Base-by-base conservation (phyloP, 441 rosid species). In the Gossypium laxum region DNA sequence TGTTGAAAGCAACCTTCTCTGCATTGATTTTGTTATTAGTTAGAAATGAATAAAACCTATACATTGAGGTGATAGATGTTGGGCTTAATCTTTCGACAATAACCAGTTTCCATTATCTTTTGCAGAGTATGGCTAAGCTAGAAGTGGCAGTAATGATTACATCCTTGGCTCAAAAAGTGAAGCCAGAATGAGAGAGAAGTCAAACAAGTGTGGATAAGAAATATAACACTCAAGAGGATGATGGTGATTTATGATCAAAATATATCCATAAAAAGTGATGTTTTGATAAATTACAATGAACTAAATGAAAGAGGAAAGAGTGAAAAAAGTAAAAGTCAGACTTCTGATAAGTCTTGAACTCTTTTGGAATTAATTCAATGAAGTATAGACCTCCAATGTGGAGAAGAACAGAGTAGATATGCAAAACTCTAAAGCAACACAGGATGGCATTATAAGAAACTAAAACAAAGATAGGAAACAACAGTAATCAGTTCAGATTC, bases 1-100 rank as follows among this genome's bases (percentile, higher is more conserved):
- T 0, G 86, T 76, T 0, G 85, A 78, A 24, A 86, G 89, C 77
- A 87, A 55, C 76, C 45, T 78, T 77, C 86, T 84, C 94, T 89
- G 94, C 54, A 78, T 64, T 45, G 26, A 45, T 70, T 57, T 41
- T 2, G 4, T 18, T 14, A 51, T 7, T 18, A 17, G 69, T 72
- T 19, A 32, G 10, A n/a, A 62, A 32, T 51, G 32, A 50, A 18
- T 28, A 1, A 51, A 51, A 30, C 14, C 0, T 48, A 7, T 3
- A 47, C 8, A 47, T n/a, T 14, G 22, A 48, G 17, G 14, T 21
- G 12, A 1, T 0, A 5, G 30, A 21, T 12, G 17, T 12, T 22
- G 4, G 24, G 38, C 24, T 43, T 43, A 2, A 45, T 22, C 21
- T 22, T 10, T 18, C 5, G 10, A 4, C 18, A 43, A 0, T 12